A percentile compares a stretch with the other conserved stretches of the same genome.
Conservation (phyloP, 371 early-diverging fungal species). For the Mucor irregularis region DNA sequence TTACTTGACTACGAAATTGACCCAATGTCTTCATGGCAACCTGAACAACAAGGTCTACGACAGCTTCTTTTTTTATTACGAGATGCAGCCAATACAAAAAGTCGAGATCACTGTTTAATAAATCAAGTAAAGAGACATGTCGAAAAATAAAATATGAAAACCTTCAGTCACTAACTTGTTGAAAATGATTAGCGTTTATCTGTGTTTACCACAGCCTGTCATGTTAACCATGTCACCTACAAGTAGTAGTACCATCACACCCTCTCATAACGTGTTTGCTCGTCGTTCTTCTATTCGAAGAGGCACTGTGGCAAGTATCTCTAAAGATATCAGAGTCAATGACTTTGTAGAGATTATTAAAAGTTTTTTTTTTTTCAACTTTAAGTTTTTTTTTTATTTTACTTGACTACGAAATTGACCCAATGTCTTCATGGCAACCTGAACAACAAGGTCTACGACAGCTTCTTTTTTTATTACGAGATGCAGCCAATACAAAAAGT, state of each 20-base stretch:
- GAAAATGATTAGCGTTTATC: too few relatives aligned
- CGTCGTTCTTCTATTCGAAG: slow-evolving; percentile 20
- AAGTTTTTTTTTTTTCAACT: background rate
- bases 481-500: slow-evolving; percentile 37
- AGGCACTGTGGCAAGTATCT: slow-evolving; percentile 24
- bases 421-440: slow-evolving; percentile 19
- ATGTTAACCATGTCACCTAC: slow-evolving; percentile 3
- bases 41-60: slow-evolving; percentile 37
- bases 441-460: slow-evolving; percentile 40
- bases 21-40: slow-evolving; percentile 15
- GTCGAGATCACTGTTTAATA: slow-evolving; percentile 30
- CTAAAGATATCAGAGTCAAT: slow-evolving; percentile 19
- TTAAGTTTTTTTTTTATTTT: too few relatives aligned
- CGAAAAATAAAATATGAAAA: too few relatives aligned
- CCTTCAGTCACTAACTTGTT: too few relatives aligned
- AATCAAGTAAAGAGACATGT: slow-evolving; percentile 29
- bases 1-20: too few relatives aligned
- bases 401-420: too few relatives aligned
- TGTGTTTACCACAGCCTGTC: background rate
- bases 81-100: slow-evolving; percentile 38
- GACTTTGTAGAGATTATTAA: slow-evolving; percentile 13
- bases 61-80: slow-evolving; percentile 35
- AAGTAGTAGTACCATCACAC: background rate
- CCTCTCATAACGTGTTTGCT: background rate
- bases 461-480: slow-evolving; percentile 32